These are phyloP conservation scores for Syzygium oleosum DNA, from an alignment of 345 rosid genomes.

Conservation along the genomic window DNA sequence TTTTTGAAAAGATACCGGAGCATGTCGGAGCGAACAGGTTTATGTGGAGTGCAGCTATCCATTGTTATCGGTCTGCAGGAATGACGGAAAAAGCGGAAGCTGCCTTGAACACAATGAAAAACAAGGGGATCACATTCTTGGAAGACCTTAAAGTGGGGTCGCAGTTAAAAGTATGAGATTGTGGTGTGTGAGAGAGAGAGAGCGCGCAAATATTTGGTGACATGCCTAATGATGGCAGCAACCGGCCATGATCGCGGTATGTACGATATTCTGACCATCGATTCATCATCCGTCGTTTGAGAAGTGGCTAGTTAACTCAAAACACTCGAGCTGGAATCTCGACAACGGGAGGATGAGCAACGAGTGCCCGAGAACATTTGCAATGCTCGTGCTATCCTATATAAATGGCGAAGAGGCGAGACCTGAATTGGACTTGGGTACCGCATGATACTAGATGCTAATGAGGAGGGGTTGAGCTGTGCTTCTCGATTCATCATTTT, in stretches of 20 bases:
- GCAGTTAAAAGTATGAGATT: conserved; percentile 1
- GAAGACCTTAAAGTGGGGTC: conserved; percentile 24
- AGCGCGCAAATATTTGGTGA: background rate
- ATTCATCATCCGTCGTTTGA: background rate
- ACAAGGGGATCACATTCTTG: conserved; percentile 17
- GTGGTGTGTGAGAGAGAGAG: background rate
- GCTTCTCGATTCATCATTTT: background rate
- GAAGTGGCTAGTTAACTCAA: background rate
- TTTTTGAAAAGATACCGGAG: conserved; percentile 41
- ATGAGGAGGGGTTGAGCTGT: background rate
- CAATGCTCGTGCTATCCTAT: background rate
- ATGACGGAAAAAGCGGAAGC: conserved; percentile 26
- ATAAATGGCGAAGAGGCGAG: background rate
- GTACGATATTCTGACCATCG: background rate
- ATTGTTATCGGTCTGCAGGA: conserved; percentile 43
- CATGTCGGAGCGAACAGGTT: conserved; percentile 34
- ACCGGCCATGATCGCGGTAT: background rate
- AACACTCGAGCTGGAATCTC: background rate
- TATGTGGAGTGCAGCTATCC: conserved; percentile 46
- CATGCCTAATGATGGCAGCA: background rate
- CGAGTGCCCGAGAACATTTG: background rate
- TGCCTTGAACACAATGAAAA: conserved; percentile 21
- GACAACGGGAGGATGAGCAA: background rate
- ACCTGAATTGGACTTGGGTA: background rate
- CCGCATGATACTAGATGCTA: background rate